Percentiles rank a stretch among this genome's conserved stretches.
phyloP scores from a whole-genome alignment of 441 rosid species.

The Erodium moschatum region DNA sequence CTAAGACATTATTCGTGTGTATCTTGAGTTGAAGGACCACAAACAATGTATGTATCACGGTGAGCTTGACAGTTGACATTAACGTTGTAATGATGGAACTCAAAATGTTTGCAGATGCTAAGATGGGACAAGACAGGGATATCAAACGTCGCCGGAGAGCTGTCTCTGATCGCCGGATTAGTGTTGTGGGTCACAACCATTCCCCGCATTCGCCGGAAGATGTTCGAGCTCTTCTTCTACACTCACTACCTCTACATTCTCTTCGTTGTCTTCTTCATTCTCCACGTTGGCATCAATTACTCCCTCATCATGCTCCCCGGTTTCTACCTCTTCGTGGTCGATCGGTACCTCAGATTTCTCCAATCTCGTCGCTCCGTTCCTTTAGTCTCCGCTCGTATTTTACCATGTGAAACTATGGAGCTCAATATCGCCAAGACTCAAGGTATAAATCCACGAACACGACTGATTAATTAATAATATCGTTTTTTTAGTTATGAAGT shows the following conservation, averaged over 20 bases:
- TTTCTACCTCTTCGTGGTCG: slow-evolving; percentile 54
- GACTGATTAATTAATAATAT: too few relatives aligned
- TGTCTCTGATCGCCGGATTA: slow-evolving; percentile 40
- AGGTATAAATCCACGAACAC: not conserved
- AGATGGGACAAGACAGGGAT: slow-evolving; percentile 33
- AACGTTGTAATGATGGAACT: not conserved
- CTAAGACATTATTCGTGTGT: too few relatives aligned
- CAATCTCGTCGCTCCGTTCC: slow-evolving; percentile 45
- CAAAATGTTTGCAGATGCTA: slow-evolving; percentile 31
- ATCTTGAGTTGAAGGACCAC: too few relatives aligned
- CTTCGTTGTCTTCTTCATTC: slow-evolving; percentile 47
- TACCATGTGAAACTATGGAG: slow-evolving; percentile 40
- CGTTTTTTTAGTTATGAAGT: too few relatives aligned
- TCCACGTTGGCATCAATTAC: slow-evolving; percentile 50
- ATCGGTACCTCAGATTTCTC: slow-evolving; percentile 50
- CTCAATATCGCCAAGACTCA: slow-evolving; percentile 40
- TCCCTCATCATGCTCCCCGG: slow-evolving; percentile 45
- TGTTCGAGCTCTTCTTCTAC: slow-evolving; percentile 58
- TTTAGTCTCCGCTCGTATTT: slow-evolving; percentile 42
- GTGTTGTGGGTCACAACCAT: slow-evolving; percentile 44
- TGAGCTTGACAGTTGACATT: too few relatives aligned
- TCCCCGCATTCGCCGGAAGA: slow-evolving; percentile 39
- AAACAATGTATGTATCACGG: too few relatives aligned
- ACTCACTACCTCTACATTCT: slow-evolving; percentile 46
- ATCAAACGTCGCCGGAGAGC: slow-evolving; percentile 51